A percentile compares a stretch with the other conserved stretches of the same genome.
These are phyloP conservation scores for Aspergillus indologenus DNA, from an alignment of 495 filamentous ascomycete species.

Conservation along the genomic window DNA sequence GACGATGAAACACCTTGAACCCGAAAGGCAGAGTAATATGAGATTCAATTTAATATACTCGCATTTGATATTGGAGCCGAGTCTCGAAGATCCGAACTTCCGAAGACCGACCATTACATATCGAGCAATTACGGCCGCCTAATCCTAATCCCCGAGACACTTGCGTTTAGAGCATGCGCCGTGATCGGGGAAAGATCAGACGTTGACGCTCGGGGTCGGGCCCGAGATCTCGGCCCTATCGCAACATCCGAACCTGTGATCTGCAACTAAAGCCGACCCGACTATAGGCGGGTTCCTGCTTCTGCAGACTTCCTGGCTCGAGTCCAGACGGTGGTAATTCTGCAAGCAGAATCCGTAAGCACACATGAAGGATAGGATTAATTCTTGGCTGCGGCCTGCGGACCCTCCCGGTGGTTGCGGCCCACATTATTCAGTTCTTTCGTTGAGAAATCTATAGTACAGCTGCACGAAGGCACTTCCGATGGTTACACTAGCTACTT, in stretches of 20 bases:
- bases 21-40: background rate
- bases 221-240: slow-evolving; percentile 2
- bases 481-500: too few species aligned
- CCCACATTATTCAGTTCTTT: background rate
- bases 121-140: background rate
- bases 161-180: background rate
- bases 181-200: background rate
- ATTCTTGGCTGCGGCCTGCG: background rate
- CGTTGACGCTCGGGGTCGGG: background rate
- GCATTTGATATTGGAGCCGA: background rate
- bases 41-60: background rate
- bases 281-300: background rate
- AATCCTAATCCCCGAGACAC: background rate
- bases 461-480: too few species aligned
- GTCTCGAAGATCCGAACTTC: background rate
- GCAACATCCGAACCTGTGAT: background rate
- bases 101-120: background rate
- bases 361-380: background rate
- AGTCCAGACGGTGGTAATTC: background rate
- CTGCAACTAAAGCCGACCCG: background rate
- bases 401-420: background rate
- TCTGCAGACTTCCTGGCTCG: background rate
- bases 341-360: background rate
- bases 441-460: too few species aligned
- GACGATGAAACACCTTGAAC: background rate